Base-by-base conservation (phyloP, 2,329 filamentous ascomycete genomes). In the Fusarium metavorans region DNA sequence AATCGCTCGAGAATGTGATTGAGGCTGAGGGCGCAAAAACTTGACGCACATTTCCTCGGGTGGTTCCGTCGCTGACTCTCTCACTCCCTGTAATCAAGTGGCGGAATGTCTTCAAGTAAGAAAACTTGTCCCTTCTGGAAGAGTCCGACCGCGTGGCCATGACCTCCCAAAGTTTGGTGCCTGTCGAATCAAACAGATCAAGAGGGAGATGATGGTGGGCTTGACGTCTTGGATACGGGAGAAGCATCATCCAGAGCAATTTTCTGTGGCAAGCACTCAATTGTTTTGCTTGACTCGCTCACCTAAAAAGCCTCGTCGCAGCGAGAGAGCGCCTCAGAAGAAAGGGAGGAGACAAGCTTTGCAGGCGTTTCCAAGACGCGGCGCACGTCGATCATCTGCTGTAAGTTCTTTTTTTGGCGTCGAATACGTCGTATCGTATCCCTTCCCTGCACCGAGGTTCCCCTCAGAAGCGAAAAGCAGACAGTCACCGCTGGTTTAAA, bases 291-390 rank as follows among this genome's bases (percentile, higher is more conserved):
- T 59, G 57, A 59, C 57, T 59, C 57, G 57, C 25, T 30, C 43
- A 45, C 20, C 37, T 7, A n/a, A 41, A 34, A 39, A 35, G 39
- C 58, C 39, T 48, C 39, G 16, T 23, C 27, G 37, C 27, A 57
- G 27, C 39, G 30, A 35, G 14, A 16, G 34, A 18, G 35, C 35
- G 25, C 37, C 39, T 37, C 39, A 50, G 45, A 34, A 9, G 13
- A 41, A n/a, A 20, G 16, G 18, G 58, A 61, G 35, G 57, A 45
- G 43, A 61, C 58, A 61, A 61, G 58, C 58, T 61, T 48, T 45
- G 58, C 18, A 35, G 32, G 32, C 13, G 30, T 41, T 41, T 41
- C 35, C 27, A 32, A 32, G 58, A 34, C 35, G 18, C 23, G 16
- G 25, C 18, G 39, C n/a, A 6, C 20, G 58, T 18, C 58, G 58